Base-by-base conservation (phyloP, 306 rosid species). In the Vigna nakashimae region DNA sequence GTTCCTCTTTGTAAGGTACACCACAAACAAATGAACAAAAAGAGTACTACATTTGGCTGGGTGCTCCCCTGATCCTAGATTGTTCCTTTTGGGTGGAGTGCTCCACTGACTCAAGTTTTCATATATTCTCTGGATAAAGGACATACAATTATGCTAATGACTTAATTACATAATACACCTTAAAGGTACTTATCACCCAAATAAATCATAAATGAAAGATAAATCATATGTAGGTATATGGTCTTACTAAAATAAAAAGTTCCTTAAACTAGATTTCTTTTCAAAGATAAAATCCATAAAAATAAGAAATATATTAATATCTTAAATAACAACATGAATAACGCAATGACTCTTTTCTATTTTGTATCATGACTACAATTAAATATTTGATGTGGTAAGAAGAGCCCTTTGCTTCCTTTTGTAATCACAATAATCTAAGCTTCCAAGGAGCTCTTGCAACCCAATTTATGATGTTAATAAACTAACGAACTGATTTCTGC, bases 401-500 rank as follows among this genome's bases (percentile, higher is more conserved):
- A 8, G 36, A 45, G 16, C 12, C 16, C 15, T 45, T 45, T 45
- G 16, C 50, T 45, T 45, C 67, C 20, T 75, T 51, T 26, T 17
- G 42, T 30, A 50, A 49, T 59, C 45, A 62, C 34, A 20, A 30
- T 60, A 38, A 64, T 70, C 17, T 68, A 9, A 63, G 76, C 45
- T 75, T 69, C 62, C n/a, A 40, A 51, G 65, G 42, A 69, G 55
- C 30, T 64, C 65, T 75, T 43, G 43, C 65, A 76, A 40, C 38
- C 68, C 34, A 24, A 74, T 81, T 82, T 11, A 18, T 70, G 68
- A 53, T 53, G 76, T 77, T 2, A 51, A 73, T 73, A 53, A 79
- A 12, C 46, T 65, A 66, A 36, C 75, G 69, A 36, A 76, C 69
- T 82, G 79, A 71, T 76, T 84, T 64, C 80, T 86, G 81, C 96